Evolutionary conservation across 179 eudicot species (phyloP).

Genomic region (Heliamphora pulchella): DNA sequence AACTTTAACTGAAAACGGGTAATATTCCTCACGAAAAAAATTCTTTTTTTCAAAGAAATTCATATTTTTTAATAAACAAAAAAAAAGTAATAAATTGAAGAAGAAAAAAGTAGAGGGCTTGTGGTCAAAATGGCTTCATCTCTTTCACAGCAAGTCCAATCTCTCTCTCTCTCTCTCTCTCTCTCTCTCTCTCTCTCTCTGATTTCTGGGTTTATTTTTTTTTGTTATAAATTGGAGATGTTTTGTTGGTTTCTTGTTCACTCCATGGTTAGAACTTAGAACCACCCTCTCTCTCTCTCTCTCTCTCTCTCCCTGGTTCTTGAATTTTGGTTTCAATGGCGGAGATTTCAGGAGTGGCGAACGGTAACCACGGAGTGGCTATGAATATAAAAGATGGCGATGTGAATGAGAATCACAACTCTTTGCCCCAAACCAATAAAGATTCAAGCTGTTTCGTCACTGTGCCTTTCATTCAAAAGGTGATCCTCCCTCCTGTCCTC

Average conservation of each 20-base stretch:
- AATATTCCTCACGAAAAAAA: too few species aligned
- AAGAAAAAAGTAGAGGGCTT: background rate
- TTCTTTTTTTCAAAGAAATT: too few species aligned
- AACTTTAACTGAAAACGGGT: too few species aligned
- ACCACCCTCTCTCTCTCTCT: background rate
- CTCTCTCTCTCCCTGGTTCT: background rate
- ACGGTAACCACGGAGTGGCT: conserved; percentile 35
- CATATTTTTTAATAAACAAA: too few species aligned
- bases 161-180: conserved; percentile 13
- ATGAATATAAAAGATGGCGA: conserved; percentile 22
- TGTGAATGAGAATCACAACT: background rate
- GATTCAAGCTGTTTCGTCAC: conserved; percentile 15
- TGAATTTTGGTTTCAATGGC: conserved; percentile 23
- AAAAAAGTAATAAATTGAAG: background rate
- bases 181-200: background rate
- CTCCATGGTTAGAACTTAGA: background rate
- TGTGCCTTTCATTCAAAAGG: conserved; percentile 34
- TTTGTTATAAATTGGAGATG: conserved; percentile 4
- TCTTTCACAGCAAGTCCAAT: background rate
- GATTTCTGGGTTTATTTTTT: background rate
- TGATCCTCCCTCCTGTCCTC: background rate
- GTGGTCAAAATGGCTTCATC: background rate
- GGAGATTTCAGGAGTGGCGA: conserved; percentile 29
- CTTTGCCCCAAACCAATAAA: background rate
- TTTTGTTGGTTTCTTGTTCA: background rate